Base-by-base conservation (phyloP, 805 yeast genomes). In the Wickerhamiella kazuoi region DNA sequence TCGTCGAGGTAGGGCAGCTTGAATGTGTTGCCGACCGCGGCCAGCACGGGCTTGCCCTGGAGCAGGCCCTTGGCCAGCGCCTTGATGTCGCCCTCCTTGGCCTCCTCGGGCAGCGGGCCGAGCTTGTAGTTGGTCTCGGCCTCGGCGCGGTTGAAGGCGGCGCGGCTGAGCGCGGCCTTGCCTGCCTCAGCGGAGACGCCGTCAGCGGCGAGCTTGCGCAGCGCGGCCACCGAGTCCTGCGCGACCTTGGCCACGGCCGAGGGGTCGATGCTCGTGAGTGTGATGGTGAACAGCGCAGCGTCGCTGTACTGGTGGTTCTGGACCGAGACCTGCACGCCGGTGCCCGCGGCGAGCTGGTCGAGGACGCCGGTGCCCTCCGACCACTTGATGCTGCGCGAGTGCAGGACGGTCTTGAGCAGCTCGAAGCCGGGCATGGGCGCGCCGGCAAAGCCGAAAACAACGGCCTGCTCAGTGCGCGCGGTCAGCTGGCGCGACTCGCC, bases 1-100 rank as follows among this genome's bases (percentile, higher is more conserved):
- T 90, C 95, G 61, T 79, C 84, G 53, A 79, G 77, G 61, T 68
- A 79, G 55, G 98, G 96, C 65, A 87, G 74, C 49, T 73, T 74
- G 56, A 75, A 77, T 45, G 78, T 74, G 61, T 83, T 78, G 64
- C 97, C 98, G 46, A 82, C 76, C 46, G 90, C 95, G 48, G 78
- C 90, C 56, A 79, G 76, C 67, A 77, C 83, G 67, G 76, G 76
- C 55, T 74, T 74, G 47, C 68, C 69, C 38, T 40, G 44, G 24
- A 53, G 39, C 44, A 79, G 45, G 28, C 42, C 46, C 41, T 48
- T 44, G 35, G 55, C 60, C 33, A 52, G 49, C 21, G 61, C 56
- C 43, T 50, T 40, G 46, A 65, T 58, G 40, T 56, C 46, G 39
- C 55, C 52, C 29, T 62, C 49, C 21, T 48, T 43, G 40, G 41